Conservation (phyloP, 202 grass and related monocot species). For the Carex arenaria region DNA sequence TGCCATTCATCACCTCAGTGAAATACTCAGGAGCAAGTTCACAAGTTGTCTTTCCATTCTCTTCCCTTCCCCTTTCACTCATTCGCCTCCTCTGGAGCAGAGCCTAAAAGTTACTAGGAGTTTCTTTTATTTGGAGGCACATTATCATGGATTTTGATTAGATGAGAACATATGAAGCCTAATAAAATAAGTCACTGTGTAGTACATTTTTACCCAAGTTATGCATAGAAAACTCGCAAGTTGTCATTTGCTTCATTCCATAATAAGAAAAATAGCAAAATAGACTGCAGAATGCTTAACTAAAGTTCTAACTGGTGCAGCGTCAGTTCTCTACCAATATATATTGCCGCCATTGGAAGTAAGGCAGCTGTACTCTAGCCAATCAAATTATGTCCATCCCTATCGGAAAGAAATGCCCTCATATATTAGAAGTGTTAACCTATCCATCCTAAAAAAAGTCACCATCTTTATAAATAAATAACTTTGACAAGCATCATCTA, state of each 20-base stretch:
- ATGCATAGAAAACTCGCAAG: neutral
- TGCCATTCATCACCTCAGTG: neutral
- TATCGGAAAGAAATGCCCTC: neutral
- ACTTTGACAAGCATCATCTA: neutral
- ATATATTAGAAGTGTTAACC: neutral
- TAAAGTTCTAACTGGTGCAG: neutral
- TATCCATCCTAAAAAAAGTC: neutral
- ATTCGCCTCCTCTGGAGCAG: neutral
- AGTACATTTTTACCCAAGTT: neutral
- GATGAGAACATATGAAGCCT: neutral
- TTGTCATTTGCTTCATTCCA: neutral
- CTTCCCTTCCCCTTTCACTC: neutral
- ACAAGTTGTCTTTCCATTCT: neutral
- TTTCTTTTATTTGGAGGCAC: neutral
- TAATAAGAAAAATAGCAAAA: neutral
- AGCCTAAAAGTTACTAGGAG: neutral
- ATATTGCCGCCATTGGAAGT: neutral
- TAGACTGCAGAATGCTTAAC: neutral
- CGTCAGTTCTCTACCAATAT: neutral
- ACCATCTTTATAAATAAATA: neutral
- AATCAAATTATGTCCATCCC: neutral
- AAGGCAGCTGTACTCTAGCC: neutral
- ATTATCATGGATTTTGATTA: neutral
- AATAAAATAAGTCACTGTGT: neutral
- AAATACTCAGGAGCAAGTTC: neutral